Evolutionary conservation across 2,329 filamentous ascomycete species (phyloP).

Genomic region (Endoconidiophora laricicola): DNA sequence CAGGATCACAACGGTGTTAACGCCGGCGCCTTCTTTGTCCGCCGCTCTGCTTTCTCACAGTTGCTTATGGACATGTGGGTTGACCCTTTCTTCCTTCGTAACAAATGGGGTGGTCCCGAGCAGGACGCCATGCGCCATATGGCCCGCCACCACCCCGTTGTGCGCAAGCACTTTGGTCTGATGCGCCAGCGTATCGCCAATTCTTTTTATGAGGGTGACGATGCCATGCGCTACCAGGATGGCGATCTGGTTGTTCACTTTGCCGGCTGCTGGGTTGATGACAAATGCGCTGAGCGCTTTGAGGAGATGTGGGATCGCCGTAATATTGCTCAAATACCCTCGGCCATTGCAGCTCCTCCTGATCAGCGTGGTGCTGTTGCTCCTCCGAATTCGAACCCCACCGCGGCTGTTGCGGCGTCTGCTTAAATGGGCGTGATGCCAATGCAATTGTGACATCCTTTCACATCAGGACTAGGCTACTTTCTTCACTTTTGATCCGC

Average conservation of each 20-base stretch:
- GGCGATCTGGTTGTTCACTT: slow-evolving; percentile 12
- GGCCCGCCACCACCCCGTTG: slow-evolving; percentile 10
- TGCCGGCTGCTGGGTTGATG: slow-evolving; percentile 11
- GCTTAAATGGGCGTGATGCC: not conserved
- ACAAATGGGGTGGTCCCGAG: slow-evolving; percentile 10
- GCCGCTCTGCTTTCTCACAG: slow-evolving; percentile 10
- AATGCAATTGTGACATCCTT: not conserved
- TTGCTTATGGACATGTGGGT: slow-evolving; percentile 13
- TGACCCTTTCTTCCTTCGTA: slow-evolving; percentile 12
- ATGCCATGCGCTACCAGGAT: slow-evolving; percentile 7
- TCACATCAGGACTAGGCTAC: not conserved
- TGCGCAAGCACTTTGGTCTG: slow-evolving; percentile 12
- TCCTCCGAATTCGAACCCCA: not conserved
- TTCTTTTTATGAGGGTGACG: slow-evolving; percentile 11
- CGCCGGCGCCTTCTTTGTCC: slow-evolving; percentile 11
- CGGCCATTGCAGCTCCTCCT: slow-evolving; percentile 1
- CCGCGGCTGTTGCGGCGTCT: not conserved
- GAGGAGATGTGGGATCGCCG: slow-evolving; percentile 12
- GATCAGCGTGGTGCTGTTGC: not conserved
- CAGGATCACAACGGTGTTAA: slow-evolving; percentile 14
- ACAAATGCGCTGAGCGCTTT: slow-evolving; percentile 9
- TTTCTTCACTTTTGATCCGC: not conserved
- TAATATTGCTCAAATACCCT: slow-evolving; percentile 4
- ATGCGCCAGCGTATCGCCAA: slow-evolving; percentile 12
- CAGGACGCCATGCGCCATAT: slow-evolving; percentile 12